Percentiles rank a stretch among this genome's conserved stretches.
These are phyloP conservation scores for Persicaria maculosa DNA, from an alignment of 148 eudicot genomes.

Conservation along the genomic window DNA sequence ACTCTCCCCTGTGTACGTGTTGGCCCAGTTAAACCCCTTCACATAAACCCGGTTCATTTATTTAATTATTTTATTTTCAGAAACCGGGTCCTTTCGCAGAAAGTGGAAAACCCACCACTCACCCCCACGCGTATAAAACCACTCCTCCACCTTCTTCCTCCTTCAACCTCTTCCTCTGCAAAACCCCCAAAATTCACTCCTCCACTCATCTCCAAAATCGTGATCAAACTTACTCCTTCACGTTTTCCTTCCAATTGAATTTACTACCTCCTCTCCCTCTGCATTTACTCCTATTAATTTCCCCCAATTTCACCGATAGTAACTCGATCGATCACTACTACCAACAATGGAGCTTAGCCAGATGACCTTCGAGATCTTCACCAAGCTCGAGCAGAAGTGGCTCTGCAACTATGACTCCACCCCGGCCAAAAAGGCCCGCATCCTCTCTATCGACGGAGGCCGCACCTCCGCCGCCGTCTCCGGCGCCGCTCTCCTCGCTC, in stretches of 20 bases:
- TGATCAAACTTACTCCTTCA: not conserved
- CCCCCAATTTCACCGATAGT: too few species aligned
- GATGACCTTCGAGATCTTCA: constrained; percentile 30
- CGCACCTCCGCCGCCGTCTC: constrained; percentile 53
- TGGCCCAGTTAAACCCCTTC: not conserved
- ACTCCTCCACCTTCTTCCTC: not conserved
- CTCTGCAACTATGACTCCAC: constrained; percentile 20
- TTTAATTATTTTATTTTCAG: not conserved
- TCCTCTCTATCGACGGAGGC: constrained; percentile 61
- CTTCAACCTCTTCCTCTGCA: not conserved
- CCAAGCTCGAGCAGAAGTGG: constrained; percentile 56
- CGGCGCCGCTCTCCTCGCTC: constrained; percentile 44
- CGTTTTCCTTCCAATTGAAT: too few species aligned
- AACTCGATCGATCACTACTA: too few species aligned
- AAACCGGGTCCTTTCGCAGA: not conserved
- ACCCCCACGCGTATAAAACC: not conserved
- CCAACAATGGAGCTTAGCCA: not conserved
- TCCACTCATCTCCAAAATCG: not conserved
- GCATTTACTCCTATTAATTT: too few species aligned
- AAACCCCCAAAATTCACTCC: too few species aligned
- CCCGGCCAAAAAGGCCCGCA: constrained; percentile 31
- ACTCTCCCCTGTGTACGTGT: not conserved
- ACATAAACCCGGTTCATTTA: too few species aligned
- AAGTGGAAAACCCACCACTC: not conserved
- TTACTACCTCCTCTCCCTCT: too few species aligned